These are phyloP conservation scores for Backusella psychrophila DNA, from an alignment of 192 early-diverging fungal genomes.

Conservation along the genomic window DNA sequence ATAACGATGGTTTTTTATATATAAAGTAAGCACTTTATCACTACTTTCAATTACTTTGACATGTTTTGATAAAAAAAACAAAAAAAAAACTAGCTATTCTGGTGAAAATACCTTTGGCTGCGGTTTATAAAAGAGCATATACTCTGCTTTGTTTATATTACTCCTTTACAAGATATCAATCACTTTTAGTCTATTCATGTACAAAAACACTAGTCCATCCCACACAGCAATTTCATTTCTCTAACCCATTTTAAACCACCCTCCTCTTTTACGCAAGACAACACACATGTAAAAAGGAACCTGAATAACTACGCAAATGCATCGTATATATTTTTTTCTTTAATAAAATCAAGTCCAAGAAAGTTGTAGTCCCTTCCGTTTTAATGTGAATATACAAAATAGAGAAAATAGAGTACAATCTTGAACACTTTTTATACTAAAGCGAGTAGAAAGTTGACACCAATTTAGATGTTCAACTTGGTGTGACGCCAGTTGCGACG, in stretches of 20 bases:
- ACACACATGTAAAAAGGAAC: not conserved
- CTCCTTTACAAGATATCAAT: too few relatives aligned
- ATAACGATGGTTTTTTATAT: slow-evolving; percentile 98
- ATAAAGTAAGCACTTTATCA: slow-evolving; percentile 59
- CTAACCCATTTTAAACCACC: too few relatives aligned
- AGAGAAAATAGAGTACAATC: not conserved
- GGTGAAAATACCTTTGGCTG: slow-evolving; percentile 86
- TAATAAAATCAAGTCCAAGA: not conserved
- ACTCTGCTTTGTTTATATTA: too few relatives aligned
- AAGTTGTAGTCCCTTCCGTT: not conserved
- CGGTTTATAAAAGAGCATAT: not conserved
- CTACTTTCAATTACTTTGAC: not conserved
- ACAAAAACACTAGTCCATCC: too few relatives aligned
- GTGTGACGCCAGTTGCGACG: slow-evolving; percentile 99
- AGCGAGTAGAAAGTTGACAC: not conserved
- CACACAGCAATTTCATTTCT: too few relatives aligned
- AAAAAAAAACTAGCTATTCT: slow-evolving; percentile 49
- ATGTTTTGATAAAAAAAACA: not conserved
- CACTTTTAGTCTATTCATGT: too few relatives aligned
- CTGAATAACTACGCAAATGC: not conserved
- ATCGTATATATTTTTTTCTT: not conserved
- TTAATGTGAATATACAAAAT: not conserved
- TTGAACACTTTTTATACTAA: not conserved
- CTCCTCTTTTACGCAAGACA: not conserved
- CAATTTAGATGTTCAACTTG: slow-evolving; percentile 90